Percentiles rank a stretch among this genome's conserved stretches.
phyloP scores from a whole-genome alignment of 2,329 filamentous ascomycete genomes.

The Daldinia sp. region DNA sequence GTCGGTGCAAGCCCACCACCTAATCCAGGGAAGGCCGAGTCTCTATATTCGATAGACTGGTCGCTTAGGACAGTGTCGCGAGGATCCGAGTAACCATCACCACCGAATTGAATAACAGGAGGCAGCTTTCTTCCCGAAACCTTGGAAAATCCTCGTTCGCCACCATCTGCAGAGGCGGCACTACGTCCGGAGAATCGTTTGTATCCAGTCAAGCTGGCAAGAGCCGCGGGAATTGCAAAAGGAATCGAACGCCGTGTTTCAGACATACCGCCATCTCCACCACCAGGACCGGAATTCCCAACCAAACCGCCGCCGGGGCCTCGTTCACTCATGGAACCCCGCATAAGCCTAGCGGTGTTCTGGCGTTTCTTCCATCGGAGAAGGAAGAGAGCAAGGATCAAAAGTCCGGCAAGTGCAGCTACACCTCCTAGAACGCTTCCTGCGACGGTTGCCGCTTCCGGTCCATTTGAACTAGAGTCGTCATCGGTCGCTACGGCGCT shows the following conservation, averaged over 20 bases:
- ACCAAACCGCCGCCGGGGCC: conserved; percentile 46
- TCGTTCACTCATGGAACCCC: conserved; percentile 51
- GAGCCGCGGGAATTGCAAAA: conserved; percentile 58
- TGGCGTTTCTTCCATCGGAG: conserved; percentile 64
- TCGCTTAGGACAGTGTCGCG: conserved; percentile 56
- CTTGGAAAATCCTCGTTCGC: conserved; percentile 69
- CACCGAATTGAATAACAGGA: conserved; percentile 68
- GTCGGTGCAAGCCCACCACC: conserved; percentile 43
- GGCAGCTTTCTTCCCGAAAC: conserved; percentile 71
- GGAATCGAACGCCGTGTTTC: conserved; percentile 53
- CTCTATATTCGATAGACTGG: conserved; percentile 59
- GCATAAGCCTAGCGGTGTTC: conserved; percentile 52
- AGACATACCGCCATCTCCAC: conserved; percentile 51
- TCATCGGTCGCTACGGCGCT: conserved; percentile 36
- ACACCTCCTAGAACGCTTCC: conserved; percentile 66
- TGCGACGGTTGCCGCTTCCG: conserved; percentile 53
- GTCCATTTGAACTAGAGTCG: conserved; percentile 31
- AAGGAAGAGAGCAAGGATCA: conserved; percentile 62
- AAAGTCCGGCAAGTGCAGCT: conserved; percentile 65
- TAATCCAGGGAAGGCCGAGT: conserved; percentile 55
- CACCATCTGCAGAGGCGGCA: conserved; percentile 48
- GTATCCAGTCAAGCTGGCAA: conserved; percentile 54
- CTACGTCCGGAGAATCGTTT: conserved; percentile 49
- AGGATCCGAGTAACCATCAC: conserved; percentile 68
- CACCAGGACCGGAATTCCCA: conserved; percentile 42